A percentile compares a stretch with the other conserved stretches of the same genome.
phyloP scores from a whole-genome alignment of 148 eudicot genomes.

The Arctostaphylos glauca region DNA sequence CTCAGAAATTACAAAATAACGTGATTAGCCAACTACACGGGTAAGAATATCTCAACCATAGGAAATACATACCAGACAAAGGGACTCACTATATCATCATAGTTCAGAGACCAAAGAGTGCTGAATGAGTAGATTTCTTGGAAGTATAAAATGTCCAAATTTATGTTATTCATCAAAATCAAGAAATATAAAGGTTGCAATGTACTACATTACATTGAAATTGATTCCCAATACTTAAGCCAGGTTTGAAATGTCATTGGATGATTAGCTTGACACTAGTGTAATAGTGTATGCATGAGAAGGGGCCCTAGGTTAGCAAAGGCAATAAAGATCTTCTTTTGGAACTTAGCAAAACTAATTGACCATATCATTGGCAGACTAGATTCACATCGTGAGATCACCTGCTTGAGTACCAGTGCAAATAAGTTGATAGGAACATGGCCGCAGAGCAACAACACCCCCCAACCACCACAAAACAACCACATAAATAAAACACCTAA shows the following conservation, averaged over 20 bases:
- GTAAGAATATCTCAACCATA: not conserved
- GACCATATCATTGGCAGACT: not conserved
- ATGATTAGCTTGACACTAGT: not conserved
- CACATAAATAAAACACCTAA: not conserved
- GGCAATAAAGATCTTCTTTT: slow-evolving; percentile 2
- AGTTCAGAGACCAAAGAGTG: not conserved
- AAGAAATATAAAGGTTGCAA: not conserved
- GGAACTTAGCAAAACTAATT: not conserved
- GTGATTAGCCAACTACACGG: not conserved
- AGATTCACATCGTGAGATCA: not conserved
- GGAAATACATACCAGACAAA: not conserved
- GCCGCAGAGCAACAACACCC: no score
- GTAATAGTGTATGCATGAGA: no score
- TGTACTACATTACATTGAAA: not conserved
- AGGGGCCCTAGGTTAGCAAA: not conserved
- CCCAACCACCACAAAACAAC: not conserved
- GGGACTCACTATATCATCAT: not conserved
- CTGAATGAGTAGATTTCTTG: not conserved
- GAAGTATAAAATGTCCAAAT: not conserved
- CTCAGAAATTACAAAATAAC: not conserved
- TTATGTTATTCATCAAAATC: not conserved
- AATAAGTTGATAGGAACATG: no score
- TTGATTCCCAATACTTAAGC: not conserved
- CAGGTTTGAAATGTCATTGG: not conserved
- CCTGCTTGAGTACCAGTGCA: not conserved